phyloP scores from a whole-genome alignment of 2,329 filamentous ascomycete species.

The Gaeumannomyces sp. region DNA sequence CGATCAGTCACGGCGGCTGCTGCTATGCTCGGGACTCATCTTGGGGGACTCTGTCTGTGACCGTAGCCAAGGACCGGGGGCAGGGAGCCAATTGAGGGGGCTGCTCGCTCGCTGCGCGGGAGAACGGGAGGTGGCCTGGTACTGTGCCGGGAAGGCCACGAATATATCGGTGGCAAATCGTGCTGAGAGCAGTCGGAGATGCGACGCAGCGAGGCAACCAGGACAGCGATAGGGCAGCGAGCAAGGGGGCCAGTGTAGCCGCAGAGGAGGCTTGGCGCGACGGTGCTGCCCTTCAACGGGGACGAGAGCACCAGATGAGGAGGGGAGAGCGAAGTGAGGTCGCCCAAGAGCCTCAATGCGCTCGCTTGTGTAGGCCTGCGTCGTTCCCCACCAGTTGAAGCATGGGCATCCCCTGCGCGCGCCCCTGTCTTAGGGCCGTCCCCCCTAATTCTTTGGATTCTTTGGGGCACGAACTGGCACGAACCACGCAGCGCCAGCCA shows the following conservation, averaged over 20 bases:
- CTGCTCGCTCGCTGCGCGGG: background rate
- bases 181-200: too few species aligned
- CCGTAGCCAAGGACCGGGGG: background rate
- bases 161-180: background rate
- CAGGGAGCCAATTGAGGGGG: background rate
- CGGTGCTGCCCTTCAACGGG: background rate
- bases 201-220: too few species aligned
- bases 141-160: background rate
- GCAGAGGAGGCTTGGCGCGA: background rate
- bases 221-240: background rate
- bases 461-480: background rate
- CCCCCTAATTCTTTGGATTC: background rate
- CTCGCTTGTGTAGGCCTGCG: background rate
- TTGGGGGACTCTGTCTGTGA: background rate
- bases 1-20: background rate
- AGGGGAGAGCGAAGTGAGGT: constrained; percentile 1
- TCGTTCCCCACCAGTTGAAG: background rate
- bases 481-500: background rate
- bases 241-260: background rate
- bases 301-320: background rate
- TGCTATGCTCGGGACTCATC: background rate
- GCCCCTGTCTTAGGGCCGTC: background rate
- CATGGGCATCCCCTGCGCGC: background rate
- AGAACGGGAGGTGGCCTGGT: background rate
- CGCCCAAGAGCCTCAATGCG: background rate